phyloP scores from a whole-genome alignment of 768 basidiomycete species.

The Lentinula boryana region DNA sequence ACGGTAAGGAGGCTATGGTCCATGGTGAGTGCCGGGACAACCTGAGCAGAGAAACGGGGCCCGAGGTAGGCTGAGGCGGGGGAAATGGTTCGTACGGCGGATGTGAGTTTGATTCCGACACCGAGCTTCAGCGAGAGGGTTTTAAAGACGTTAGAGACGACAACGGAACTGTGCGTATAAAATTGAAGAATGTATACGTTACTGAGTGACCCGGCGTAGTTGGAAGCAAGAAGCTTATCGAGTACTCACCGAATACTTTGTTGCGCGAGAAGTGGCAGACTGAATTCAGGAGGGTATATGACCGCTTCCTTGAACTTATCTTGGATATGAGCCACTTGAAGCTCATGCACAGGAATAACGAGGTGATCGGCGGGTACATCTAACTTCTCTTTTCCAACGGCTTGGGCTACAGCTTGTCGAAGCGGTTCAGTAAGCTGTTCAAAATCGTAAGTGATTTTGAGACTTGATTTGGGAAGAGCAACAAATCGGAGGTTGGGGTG shows the following conservation, averaged over 20 bases:
- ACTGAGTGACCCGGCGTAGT: neutral
- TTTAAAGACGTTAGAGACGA: constrained; percentile 39
- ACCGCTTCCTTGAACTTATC: constrained; percentile 38
- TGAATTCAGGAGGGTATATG: constrained; percentile 36
- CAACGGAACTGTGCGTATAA: constrained; percentile 34
- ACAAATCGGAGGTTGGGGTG: constrained; percentile 43
- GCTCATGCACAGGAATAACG: constrained; percentile 48
- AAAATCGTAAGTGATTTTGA: constrained; percentile 48
- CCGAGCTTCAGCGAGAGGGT: constrained; percentile 48
- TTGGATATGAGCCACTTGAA: constrained; percentile 44
- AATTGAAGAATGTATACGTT: too few relatives aligned
- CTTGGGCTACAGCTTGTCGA: constrained; percentile 29
- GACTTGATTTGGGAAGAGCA: constrained; percentile 33
- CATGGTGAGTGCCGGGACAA: constrained; percentile 43
- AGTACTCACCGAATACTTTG: constrained; percentile 43
- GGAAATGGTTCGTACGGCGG: constrained; percentile 54
- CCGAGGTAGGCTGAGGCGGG: constrained; percentile 52
- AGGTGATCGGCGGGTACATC: constrained; percentile 28
- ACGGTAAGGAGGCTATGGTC: constrained; percentile 45
- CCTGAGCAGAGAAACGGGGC: constrained; percentile 47
- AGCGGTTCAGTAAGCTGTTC: constrained; percentile 36
- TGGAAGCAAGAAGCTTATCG: neutral
- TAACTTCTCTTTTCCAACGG: constrained; percentile 27
- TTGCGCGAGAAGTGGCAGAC: constrained; percentile 40
- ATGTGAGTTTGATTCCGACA: constrained; percentile 52